phyloP scores from a whole-genome alignment of 495 filamentous ascomycete species.

The Xylaria bambusicola region DNA sequence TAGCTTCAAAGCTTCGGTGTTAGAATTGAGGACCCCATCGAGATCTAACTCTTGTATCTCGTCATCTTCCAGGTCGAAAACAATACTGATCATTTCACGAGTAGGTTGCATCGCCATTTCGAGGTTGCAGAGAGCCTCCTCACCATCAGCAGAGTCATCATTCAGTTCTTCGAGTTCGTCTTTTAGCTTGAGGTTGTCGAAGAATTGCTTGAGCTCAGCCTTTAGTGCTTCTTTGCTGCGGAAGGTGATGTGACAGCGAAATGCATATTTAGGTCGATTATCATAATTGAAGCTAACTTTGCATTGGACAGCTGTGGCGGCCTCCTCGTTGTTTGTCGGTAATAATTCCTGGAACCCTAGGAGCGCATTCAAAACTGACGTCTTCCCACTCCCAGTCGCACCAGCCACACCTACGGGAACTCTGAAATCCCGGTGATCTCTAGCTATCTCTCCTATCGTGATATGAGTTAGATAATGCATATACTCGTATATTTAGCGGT shows the following conservation, averaged over 20 bases:
- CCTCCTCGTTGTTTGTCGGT: conserved; percentile 26
- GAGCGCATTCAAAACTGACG: conserved; percentile 25
- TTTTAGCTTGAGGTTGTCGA: conserved; percentile 8
- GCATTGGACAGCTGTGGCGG: conserved; percentile 26
- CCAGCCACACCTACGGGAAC: conserved; percentile 31
- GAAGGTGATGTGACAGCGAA: conserved; percentile 24
- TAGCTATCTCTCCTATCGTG: neutral
- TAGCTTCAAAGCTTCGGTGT: conserved; percentile 13
- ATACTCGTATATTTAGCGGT: neutral
- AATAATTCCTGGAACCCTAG: conserved; percentile 24
- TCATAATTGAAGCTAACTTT: conserved; percentile 24
- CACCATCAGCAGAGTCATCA: conserved; percentile 11
- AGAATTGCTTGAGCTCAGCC: conserved; percentile 18
- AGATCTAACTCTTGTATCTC: neutral
- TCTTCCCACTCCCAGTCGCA: conserved; percentile 32
- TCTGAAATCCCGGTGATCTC: conserved; percentile 14
- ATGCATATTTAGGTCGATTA: conserved; percentile 10
- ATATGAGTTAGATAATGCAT: neutral
- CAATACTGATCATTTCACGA: conserved; percentile 6
- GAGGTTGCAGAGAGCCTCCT: conserved; percentile 6
- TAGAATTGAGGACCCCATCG: conserved; percentile 8
- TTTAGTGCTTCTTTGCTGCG: conserved; percentile 17
- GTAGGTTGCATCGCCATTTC: neutral
- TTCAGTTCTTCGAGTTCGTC: neutral
- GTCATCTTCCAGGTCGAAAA: conserved; percentile 10